A percentile compares a stretch with the other conserved stretches of the same genome.
These are phyloP conservation scores for Earliella scabrosa DNA, from an alignment of 1,284 basidiomycete species.

Conservation along the genomic window DNA sequence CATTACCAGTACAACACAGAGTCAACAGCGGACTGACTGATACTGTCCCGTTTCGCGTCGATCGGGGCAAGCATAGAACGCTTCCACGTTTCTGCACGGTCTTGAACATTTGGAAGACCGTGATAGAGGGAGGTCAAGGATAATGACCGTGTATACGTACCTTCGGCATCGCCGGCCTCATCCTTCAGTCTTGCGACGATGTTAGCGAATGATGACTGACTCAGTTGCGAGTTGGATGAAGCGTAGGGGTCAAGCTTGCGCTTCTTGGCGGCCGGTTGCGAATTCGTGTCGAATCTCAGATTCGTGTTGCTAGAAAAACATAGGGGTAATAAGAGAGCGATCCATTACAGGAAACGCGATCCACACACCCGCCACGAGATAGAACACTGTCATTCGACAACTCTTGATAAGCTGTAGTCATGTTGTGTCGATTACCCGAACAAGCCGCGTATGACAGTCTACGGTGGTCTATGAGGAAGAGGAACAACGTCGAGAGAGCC, in stretches of 20 bases:
- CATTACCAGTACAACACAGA: not conserved
- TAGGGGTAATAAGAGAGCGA: not conserved
- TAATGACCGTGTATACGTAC: slow-evolving; percentile 33
- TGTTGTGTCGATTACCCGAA: not conserved
- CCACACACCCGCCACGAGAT: slow-evolving; percentile 26
- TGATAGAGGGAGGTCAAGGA: not conserved
- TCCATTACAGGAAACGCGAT: not conserved
- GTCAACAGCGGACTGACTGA: slow-evolving; percentile 45
- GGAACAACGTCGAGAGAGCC: not conserved
- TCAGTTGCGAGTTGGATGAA: slow-evolving; percentile 41
- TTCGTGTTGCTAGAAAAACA: slow-evolving; percentile 21
- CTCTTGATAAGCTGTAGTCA: slow-evolving; percentile 23
- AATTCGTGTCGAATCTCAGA: slow-evolving; percentile 27
- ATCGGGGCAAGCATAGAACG: slow-evolving; percentile 66
- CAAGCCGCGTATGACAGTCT: not conserved
- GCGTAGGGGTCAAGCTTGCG: slow-evolving; percentile 53
- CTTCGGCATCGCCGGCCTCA: slow-evolving; percentile 55
- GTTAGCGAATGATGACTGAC: slow-evolving; percentile 69
- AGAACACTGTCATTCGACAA: slow-evolving; percentile 36
- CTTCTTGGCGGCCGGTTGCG: slow-evolving; percentile 59
- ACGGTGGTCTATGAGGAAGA: not conserved
- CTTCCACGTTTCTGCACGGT: slow-evolving; percentile 79
- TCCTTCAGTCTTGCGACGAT: slow-evolving; percentile 78
- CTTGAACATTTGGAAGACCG: slow-evolving; percentile 58
- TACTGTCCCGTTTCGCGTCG: slow-evolving; percentile 63